phyloP scores from a whole-genome alignment of 768 basidiomycete genomes.

The Ramaria sp. region DNA sequence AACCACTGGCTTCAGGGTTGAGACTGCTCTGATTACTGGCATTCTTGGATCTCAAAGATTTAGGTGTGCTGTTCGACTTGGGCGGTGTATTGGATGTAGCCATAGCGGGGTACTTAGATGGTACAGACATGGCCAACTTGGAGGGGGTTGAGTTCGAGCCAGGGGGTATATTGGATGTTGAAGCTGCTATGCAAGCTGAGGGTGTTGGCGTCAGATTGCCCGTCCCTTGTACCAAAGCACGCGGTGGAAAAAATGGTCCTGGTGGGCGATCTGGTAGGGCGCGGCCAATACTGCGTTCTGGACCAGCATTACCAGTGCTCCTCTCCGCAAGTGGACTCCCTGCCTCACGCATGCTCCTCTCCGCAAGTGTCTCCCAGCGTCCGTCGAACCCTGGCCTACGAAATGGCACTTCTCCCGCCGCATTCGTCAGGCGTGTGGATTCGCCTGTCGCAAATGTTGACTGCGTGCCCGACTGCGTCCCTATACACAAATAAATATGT shows the following conservation, averaged over 20 bases:
- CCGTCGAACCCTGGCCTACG: neutral
- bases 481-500: neutral
- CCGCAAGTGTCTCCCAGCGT: neutral
- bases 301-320: too few species aligned
- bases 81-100: neutral
- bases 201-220: neutral
- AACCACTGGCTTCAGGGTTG: neutral
- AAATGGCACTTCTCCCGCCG: neutral
- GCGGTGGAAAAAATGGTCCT: neutral
- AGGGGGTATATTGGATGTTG: too few species aligned
- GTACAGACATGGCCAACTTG: neutral
- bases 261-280: neutral
- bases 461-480: neutral
- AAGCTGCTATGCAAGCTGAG: too few species aligned
- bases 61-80: neutral
- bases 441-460: neutral
- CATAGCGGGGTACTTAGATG: neutral
- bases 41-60: neutral
- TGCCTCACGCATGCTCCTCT: neutral
- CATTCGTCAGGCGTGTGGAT: neutral
- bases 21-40: neutral
- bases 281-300: too few species aligned
- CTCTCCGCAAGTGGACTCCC: neutral
- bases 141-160: neutral
- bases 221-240: neutral